Conservation (phyloP, 257 asterid species). For the Mentha longifolia region DNA sequence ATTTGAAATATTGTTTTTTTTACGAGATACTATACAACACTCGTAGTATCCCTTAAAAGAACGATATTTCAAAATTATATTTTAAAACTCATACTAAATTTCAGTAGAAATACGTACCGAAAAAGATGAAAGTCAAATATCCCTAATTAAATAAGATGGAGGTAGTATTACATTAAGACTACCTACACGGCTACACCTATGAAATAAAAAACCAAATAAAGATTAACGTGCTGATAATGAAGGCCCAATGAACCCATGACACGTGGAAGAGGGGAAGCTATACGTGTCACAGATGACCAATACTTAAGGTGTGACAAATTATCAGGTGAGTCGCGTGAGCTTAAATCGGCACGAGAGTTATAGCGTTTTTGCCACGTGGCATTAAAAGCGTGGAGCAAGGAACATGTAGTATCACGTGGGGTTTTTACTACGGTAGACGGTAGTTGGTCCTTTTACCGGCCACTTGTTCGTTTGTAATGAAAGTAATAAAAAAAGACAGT, state of each 20-base stretch:
- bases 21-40: too few species aligned
- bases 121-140: too few species aligned
- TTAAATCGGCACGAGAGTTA: constrained; percentile 28
- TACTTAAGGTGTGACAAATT: constrained; percentile 12
- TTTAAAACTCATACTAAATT: too few species aligned
- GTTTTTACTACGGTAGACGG: not conserved
- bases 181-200: too few species aligned
- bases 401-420: constrained; percentile 34
- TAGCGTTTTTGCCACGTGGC: constrained; percentile 36
- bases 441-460: constrained; percentile 9
- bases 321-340: constrained; percentile 33
- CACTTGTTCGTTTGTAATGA: not conserved
- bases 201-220: too few species aligned
- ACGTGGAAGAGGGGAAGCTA: not conserved
- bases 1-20: too few species aligned
- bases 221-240: too few species aligned
- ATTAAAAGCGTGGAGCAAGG: not conserved
- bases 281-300: constrained; percentile 13
- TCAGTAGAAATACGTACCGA: too few species aligned
- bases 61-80: too few species aligned
- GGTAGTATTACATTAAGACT: too few species aligned
- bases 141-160: too few species aligned
- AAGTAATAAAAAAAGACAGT: not conserved
- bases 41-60: too few species aligned
- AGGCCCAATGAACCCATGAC: constrained; percentile 10